Conservation (phyloP, 1,284 basidiomycete genomes). For the Ustilago tritici region DNA sequence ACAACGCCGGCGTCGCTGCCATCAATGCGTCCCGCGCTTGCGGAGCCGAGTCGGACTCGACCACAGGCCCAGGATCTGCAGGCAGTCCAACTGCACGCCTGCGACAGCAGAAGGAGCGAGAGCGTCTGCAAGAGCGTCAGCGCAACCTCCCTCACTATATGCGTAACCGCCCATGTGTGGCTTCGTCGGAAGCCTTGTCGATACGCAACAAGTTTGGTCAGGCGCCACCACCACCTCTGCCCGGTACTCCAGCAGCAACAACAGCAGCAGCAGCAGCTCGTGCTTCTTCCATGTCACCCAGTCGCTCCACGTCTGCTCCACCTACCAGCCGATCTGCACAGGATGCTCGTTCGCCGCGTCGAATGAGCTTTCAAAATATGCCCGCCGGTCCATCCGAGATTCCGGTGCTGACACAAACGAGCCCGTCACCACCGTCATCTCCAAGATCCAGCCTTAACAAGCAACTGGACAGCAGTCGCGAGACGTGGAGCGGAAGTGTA, state of each 20-base stretch:
- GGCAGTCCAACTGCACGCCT: constrained; percentile 35
- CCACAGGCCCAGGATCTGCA: constrained; percentile 34
- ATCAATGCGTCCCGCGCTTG: constrained; percentile 39
- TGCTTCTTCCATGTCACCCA: constrained; percentile 24
- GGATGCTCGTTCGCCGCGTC: constrained; percentile 16
- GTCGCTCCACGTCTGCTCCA: constrained; percentile 39
- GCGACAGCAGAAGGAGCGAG: constrained; percentile 50
- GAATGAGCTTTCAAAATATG: constrained; percentile 30
- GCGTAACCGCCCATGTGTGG: constrained; percentile 31
- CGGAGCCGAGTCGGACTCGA: constrained; percentile 47
- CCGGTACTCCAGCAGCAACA: constrained; percentile 17
- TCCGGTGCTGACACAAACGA: constrained; percentile 44
- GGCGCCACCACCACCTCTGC: constrained; percentile 49
- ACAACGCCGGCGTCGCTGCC: constrained; percentile 50
- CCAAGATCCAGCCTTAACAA: constrained; percentile 14
- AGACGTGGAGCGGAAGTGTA: not conserved
- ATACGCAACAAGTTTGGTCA: constrained; percentile 52
- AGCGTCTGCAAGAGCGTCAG: constrained; percentile 47
- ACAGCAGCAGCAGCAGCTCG: not conserved
- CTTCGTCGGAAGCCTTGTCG: constrained; percentile 35
- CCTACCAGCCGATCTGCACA: constrained; percentile 6
- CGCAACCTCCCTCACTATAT: constrained; percentile 42
- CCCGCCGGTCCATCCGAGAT: constrained; percentile 17
- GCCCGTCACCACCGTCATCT: constrained; percentile 41
- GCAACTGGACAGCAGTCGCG: not conserved